These are phyloP conservation scores for Coemansia sp. DNA, from an alignment of 192 early-diverging fungal species.

Conservation along the genomic window DNA sequence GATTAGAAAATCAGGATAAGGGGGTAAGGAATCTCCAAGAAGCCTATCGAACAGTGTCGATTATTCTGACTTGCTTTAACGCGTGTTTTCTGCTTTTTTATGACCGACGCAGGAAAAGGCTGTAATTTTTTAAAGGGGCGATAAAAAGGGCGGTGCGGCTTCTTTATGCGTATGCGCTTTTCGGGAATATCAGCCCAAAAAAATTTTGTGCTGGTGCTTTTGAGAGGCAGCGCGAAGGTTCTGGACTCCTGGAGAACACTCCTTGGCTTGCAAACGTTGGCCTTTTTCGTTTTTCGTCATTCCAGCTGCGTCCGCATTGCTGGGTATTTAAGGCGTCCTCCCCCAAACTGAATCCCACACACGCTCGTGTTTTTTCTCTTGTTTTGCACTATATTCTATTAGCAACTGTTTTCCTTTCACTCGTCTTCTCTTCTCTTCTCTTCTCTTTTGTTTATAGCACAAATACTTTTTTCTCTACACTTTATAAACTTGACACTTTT, in stretches of 20 bases:
- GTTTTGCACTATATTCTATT: conserved; percentile 1
- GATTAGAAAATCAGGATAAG: not conserved
- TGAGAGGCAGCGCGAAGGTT: not conserved
- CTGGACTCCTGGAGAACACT: not conserved
- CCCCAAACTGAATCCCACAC: not conserved
- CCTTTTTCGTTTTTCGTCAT: not conserved
- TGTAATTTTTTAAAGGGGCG: too few relatives aligned
- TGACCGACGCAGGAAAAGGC: too few relatives aligned
- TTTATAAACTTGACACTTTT: too few relatives aligned
- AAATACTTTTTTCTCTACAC: conserved; percentile 7
- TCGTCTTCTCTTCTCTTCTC: not conserved
- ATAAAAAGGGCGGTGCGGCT: too few relatives aligned
- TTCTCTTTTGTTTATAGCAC: conserved; percentile 14
- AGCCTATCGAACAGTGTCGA: not conserved
- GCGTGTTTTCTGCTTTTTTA: too few relatives aligned
- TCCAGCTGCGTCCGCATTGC: conserved; percentile 4
- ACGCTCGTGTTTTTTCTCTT: too few relatives aligned
- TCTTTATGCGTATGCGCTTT: too few relatives aligned
- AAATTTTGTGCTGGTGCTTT: too few relatives aligned
- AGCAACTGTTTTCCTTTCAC: conserved; percentile 1
- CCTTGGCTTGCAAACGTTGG: too few relatives aligned
- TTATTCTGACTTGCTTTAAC: not conserved
- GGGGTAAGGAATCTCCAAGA: not conserved
- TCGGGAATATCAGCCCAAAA: too few relatives aligned
- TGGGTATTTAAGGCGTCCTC: not conserved